phyloP scores from a whole-genome alignment of 2,329 filamentous ascomycete genomes.

The Colletotrichum sp. region DNA sequence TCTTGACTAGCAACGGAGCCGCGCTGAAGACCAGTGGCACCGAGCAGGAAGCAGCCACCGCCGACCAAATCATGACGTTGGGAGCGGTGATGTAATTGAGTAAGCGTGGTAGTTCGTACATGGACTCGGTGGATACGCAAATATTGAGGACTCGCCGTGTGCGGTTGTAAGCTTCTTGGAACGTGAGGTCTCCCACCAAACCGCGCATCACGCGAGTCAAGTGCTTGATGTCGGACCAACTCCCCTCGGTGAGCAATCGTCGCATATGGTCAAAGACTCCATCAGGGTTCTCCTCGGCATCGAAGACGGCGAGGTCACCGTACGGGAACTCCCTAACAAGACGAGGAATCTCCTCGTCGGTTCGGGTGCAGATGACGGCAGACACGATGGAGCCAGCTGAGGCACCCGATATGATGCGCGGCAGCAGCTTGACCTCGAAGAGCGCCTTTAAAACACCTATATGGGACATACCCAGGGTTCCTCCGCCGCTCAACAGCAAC shows the following conservation, averaged over 20 bases:
- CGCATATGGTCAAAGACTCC: conserved; percentile 72
- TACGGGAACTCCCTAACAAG: conserved; percentile 75
- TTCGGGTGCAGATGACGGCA: conserved; percentile 78
- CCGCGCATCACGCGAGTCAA: conserved; percentile 81
- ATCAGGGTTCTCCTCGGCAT: conserved; percentile 62
- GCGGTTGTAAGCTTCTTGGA: conserved; percentile 95
- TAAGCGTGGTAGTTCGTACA: conserved; percentile 85
- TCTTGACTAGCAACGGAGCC: conserved; percentile 81
- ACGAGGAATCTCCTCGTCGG: conserved; percentile 77
- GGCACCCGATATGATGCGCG: conserved; percentile 85
- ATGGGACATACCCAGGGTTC: conserved; percentile 91
- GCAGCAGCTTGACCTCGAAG: conserved; percentile 76
- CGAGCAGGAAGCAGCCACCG: conserved; percentile 94
- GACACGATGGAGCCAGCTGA: conserved; percentile 89
- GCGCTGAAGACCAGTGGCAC: conserved; percentile 87
- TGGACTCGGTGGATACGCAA: conserved; percentile 84
- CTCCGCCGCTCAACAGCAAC: conserved; percentile 82
- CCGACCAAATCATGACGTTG: conserved; percentile 95
- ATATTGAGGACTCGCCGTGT: conserved; percentile 93
- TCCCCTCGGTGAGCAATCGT: conserved; percentile 79
- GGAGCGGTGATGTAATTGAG: conserved; percentile 94
- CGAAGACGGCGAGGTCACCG: conserved; percentile 83
- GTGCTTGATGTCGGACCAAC: conserved; percentile 84
- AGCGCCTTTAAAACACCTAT: conserved; percentile 86
- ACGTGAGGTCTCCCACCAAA: conserved; percentile 87